Evolutionary conservation across 208 protist genomes (phyloP).

Genomic region (Leishmania tropica): DNA sequence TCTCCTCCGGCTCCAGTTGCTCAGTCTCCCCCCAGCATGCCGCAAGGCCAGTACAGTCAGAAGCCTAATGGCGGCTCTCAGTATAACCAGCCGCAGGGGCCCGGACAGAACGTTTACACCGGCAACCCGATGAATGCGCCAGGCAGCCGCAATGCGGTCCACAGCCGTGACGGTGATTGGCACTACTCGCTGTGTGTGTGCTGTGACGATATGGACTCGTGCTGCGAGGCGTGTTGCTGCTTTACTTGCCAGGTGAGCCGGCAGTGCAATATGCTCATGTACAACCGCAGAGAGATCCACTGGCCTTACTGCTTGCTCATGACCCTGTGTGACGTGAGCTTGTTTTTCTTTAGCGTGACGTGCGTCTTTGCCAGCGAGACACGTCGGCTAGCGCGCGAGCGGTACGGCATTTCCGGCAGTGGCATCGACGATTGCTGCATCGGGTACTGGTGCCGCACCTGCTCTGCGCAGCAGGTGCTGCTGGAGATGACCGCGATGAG

Average conservation of each 20-base stretch:
- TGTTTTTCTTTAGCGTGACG: constrained; percentile 3
- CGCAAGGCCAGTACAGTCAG: background rate
- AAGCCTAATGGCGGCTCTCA: background rate
- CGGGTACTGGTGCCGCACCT: constrained; percentile 40
- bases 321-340: background rate
- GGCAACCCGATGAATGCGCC: background rate
- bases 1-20: background rate
- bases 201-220: constrained; percentile 42
- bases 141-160: accelerated
- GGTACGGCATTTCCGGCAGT: constrained; percentile 34
- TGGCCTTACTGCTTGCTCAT: constrained; percentile 30
- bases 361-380: constrained; percentile 24
- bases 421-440: constrained; percentile 28
- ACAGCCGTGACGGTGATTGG: constrained; percentile 10
- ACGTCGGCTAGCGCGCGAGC: constrained; percentile 23
- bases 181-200: constrained; percentile 45
- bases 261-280: constrained; percentile 48
- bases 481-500: constrained; percentile 63
- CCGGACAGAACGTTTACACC: background rate
- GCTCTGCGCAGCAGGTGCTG: constrained; percentile 56
- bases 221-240: constrained; percentile 41
- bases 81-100: background rate
- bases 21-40: background rate
- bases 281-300: constrained; percentile 22
- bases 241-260: constrained; percentile 42